Percentiles rank a stretch among this genome's conserved stretches.
These are phyloP conservation scores for Tympanopsis confertula DNA, from an alignment of 2,329 filamentous ascomycete genomes.

Conservation along the genomic window DNA sequence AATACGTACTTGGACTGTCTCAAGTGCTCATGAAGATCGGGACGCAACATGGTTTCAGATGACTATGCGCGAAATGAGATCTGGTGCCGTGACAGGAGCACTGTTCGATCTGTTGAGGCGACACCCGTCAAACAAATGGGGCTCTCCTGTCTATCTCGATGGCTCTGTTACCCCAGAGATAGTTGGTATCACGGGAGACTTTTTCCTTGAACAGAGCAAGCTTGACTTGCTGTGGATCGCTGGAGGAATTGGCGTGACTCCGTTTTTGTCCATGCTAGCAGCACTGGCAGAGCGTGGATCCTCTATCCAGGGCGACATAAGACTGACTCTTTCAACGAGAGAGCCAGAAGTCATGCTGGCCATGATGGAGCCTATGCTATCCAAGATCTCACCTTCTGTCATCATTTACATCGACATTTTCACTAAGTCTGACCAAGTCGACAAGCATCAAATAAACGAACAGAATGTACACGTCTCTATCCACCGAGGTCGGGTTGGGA, in stretches of 20 bases:
- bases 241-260: slow-evolving; percentile 18
- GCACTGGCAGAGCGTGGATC: slow-evolving; percentile 4
- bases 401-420: no score
- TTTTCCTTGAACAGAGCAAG: slow-evolving; percentile 1
- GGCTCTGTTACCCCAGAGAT: not conserved
- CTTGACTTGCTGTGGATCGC: slow-evolving; percentile 9
- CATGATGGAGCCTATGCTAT: not conserved
- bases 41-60: slow-evolving; percentile 7
- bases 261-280: slow-evolving; percentile 15
- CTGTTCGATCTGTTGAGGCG: slow-evolving; percentile 7
- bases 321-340: slow-evolving; percentile 1
- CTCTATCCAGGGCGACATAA: not conserved
- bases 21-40: slow-evolving; percentile 7
- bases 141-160: not conserved
- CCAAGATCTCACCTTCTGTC: not conserved
- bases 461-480: not conserved
- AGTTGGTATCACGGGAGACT: slow-evolving; percentile 1
- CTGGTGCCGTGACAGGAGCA: slow-evolving; percentile 8
- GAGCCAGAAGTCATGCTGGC: not conserved
- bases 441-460: not conserved
- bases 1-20: slow-evolving; percentile 11
- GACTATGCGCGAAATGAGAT: slow-evolving; percentile 9
- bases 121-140: not conserved
- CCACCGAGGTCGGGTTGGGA: not conserved
- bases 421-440: no score